phyloP scores from a whole-genome alignment of 176 grass and related monocot species.

The Rhynchospora breviuscula region DNA sequence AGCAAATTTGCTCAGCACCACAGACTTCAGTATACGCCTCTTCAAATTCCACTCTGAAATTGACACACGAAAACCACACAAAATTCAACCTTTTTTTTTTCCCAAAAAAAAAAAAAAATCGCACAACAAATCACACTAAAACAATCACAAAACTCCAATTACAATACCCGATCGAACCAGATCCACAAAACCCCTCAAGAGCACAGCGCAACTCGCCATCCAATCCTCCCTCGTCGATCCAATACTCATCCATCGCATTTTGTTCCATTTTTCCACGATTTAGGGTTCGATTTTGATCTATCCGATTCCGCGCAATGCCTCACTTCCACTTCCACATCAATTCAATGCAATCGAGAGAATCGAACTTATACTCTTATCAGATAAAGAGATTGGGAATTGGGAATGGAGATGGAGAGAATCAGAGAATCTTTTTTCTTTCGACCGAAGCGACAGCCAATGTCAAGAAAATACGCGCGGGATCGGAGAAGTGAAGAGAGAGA shows the following conservation, averaged over 20 bases:
- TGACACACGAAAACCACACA: background rate
- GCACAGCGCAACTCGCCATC: conserved; percentile 38
- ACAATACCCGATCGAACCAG: conserved; percentile 7
- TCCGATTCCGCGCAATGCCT: background rate
- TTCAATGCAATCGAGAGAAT: background rate
- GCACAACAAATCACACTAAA: background rate
- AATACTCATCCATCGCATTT: conserved; percentile 41
- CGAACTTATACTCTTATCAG: conserved; percentile 4
- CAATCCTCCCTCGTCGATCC: conserved; percentile 34
- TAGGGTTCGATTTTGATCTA: background rate
- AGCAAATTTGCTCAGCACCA: conserved; percentile 17
- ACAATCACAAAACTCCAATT: background rate
- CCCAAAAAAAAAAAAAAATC: background rate
- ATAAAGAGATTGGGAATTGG: background rate
- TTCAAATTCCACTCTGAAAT: conserved; percentile 26
- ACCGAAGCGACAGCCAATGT: background rate
- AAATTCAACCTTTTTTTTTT: conserved; percentile 11
- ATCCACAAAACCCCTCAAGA: conserved; percentile 30
- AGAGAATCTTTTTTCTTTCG: background rate
- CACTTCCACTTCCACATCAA: background rate
- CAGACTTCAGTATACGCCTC: conserved; percentile 25
- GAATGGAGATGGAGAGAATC: background rate
- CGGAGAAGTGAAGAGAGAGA: background rate
- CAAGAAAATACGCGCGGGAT: conserved; percentile 4
- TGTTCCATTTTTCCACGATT: conserved; percentile 15